phyloP scores from a whole-genome alignment of 148 eudicot genomes.

The Tetragonia tetragonoides region DNA sequence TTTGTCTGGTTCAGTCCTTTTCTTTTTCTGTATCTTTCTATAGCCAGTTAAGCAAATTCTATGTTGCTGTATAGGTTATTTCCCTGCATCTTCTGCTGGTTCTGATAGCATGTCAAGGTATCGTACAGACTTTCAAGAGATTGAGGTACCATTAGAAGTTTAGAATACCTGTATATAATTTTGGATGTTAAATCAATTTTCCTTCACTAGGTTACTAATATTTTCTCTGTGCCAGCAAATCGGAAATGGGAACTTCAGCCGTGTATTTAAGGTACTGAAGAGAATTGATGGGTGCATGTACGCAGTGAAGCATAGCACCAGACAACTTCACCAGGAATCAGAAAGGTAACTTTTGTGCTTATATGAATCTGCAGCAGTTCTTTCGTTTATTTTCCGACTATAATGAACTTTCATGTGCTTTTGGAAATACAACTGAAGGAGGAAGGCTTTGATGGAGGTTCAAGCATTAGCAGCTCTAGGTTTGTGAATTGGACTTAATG shows the following conservation, averaged over 20 bases:
- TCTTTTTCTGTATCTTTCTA: background rate
- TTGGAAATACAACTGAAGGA: slow-evolving; percentile 47
- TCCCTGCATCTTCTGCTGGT: slow-evolving; percentile 41
- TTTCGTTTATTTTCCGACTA: background rate
- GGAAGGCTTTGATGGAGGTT: slow-evolving; percentile 96
- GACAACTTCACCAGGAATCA: slow-evolving; percentile 59
- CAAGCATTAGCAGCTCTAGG: slow-evolving; percentile 92
- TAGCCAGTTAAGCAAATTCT: background rate
- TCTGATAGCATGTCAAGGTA: slow-evolving; percentile 75
- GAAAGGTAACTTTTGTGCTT: slow-evolving; percentile 53
- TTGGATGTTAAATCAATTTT: background rate
- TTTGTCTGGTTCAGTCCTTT: background rate
- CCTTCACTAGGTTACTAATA: slow-evolving; percentile 3
- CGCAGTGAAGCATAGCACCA: slow-evolving; percentile 78
- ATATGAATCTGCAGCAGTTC: background rate
- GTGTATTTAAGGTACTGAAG: slow-evolving; percentile 74
- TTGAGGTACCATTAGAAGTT: slow-evolving; percentile 50
- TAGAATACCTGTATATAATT: background rate
- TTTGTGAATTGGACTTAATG: slow-evolving; percentile 25
- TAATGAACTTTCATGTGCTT: background rate
- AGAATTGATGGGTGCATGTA: slow-evolving; percentile 91
- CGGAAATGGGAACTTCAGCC: slow-evolving; percentile 85
- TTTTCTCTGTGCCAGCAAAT: slow-evolving; percentile 59
- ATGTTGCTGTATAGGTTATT: slow-evolving; percentile 40
- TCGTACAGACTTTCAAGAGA: slow-evolving; percentile 75